Evolutionary conservation across 75 land plant species (phyloP), one percentile per base, ranked within the genome.

Genomic region (Azolla pinnata): DNA sequence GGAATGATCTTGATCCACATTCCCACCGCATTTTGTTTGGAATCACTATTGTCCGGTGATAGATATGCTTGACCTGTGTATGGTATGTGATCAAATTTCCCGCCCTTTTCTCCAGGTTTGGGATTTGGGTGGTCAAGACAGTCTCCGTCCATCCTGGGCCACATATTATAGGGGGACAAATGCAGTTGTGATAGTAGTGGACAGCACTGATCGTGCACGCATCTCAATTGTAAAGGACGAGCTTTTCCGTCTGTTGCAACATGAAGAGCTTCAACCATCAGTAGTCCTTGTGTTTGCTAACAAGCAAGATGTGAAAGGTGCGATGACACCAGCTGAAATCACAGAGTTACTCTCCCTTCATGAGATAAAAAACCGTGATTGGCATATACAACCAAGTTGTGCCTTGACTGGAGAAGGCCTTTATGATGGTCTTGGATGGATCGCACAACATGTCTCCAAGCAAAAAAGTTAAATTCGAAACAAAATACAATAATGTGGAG

Each of bases 101-200:
- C n/a, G n/a, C n/a, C n/a, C n/a, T 30, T 74, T 65, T 16, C 10
- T 24, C 50, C 67, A 87, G 92, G 88, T 88, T 0, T 92, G 98
- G 98, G 98, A 92, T 79, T 67, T 92, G 32, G 98, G 98, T 24
- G 98, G 98, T 18, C 98, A 92, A 73, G 98, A 92, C 1, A 75
- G 95, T 10, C 67, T 92, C 17, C 73, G 98, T 54, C 69, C 83
- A 17, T 92, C 98, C 48, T 92, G 98, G 98, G 87, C 89, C 49
- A 92, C 98, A 26, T 92, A 92, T 48, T 92, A 74, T 33, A 79
- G 96, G 46, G 98, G 98, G 21, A 85, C 96, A 16, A 84, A 92
- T 68, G 86, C 98, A 23, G 90, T 92, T 20, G 79, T 92, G 47
- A 75, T 71, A 25, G 98, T 92, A 21, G 81, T 92, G 23, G 98